Base-by-base conservation (phyloP, 1,284 basidiomycete species). In the Cryptococcus sp. region DNA sequence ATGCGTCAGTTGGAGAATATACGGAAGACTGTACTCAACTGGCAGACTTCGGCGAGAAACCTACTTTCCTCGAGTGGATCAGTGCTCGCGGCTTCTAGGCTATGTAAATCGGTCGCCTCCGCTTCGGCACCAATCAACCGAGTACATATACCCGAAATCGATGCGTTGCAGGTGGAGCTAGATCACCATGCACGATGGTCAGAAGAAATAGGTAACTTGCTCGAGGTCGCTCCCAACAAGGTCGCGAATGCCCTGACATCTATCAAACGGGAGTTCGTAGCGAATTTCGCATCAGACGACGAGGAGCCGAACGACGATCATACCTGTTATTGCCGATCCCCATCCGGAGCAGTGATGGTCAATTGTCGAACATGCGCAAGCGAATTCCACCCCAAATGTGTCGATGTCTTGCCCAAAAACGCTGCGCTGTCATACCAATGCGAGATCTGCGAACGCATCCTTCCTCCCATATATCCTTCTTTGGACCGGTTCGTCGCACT, bases 301-400 rank as follows among this genome's bases (percentile, higher is more conserved):
- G 68, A 72, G 42, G 13, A 50, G 19, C 70, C 72, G 0, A 51
- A 60, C 16, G 55, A 59, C 43, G 41, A 60, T 5, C 60, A 58
- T 42, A 50, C 57, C 1, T 77, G 73, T 54, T 75, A 72, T 62
- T 76, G 74, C 49, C 69, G 73, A 16, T 47, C 43, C 0, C 46
- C 65, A 0, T 55, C 67, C 0, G 38, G 19, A 5, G 50, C 43
- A 2, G 52, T 59, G 17, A 76, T 76, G 73, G 62, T 72, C 20
- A 65, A 42, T 15, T 77, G 75, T 56, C 43, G 52, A 10, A 41
- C 52, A 5, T 75, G 74, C 54, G 11, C 60, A 22, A 71, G 68
- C 15, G 41, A 55, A 10, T 77, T 76, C 56, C 75, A 77, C 58
- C 70, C 69, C 3, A 65, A 63, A 64, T 77, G 75, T 51, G 66